phyloP scores from a whole-genome alignment of 2,329 filamentous ascomycete species.

The Nemania sp. region DNA sequence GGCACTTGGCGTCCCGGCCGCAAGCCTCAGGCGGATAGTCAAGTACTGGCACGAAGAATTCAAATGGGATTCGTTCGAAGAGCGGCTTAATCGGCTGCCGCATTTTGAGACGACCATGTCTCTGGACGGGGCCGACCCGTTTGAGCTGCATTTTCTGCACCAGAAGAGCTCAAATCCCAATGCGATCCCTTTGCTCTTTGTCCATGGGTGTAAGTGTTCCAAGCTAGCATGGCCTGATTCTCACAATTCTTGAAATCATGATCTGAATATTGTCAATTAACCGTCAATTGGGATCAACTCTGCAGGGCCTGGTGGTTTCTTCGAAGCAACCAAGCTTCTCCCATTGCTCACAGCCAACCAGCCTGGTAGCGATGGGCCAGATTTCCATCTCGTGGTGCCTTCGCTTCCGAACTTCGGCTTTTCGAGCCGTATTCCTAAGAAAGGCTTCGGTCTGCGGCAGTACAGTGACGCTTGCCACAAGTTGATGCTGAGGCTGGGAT shows the following conservation, averaged over 20 bases:
- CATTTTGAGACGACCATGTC: constrained; percentile 22
- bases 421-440: constrained; percentile 34
- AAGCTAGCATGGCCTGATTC: background rate
- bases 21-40: constrained; percentile 5
- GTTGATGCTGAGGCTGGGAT: constrained; percentile 41
- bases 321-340: constrained; percentile 34
- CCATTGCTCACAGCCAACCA: too few species aligned
- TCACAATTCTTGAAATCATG: too few species aligned
- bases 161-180: constrained; percentile 4
- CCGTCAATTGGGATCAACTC: too few species aligned
- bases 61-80: constrained; percentile 18
- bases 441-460: constrained; percentile 35
- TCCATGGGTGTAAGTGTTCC: constrained; percentile 19
- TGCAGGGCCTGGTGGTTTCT: constrained; percentile 37
- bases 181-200: constrained; percentile 25
- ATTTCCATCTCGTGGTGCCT: constrained; percentile 44
- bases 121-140: constrained; percentile 18
- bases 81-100: constrained; percentile 15
- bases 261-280: too few species aligned
- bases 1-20: too few species aligned
- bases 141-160: constrained; percentile 28
- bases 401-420: constrained; percentile 45
- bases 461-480: constrained; percentile 37
- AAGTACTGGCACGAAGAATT: constrained; percentile 20
- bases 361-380: too few species aligned